These are phyloP conservation scores for Phalaenopsis hybrid DNA, from an alignment of 116 monocot species.

Conservation along the genomic window DNA sequence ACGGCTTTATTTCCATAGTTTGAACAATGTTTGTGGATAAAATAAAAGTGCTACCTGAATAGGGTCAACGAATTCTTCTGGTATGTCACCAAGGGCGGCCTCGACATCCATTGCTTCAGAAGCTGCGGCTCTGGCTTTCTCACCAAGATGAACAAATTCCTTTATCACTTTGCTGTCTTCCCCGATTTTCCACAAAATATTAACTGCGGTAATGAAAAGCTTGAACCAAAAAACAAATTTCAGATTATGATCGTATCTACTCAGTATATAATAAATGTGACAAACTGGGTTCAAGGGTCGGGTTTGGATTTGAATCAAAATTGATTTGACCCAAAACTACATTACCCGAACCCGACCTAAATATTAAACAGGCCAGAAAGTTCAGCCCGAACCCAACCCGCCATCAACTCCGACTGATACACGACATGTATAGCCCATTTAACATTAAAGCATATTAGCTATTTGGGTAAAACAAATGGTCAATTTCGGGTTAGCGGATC, in stretches of 20 bases:
- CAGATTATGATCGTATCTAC: conserved; percentile 10
- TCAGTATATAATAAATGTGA: background rate
- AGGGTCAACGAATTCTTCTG: conserved; percentile 96
- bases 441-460: no score
- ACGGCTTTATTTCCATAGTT: background rate
- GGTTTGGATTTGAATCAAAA: no score
- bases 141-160: conserved; percentile 78
- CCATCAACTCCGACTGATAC: no score
- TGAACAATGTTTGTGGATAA: background rate
- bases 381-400: no score
- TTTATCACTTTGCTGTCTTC: conserved; percentile 63
- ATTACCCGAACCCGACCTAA: no score
- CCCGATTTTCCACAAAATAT: conserved; percentile 81
- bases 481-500: no score
- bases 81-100: conserved; percentile 89
- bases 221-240: conserved; percentile 26
- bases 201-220: conserved; percentile 76
- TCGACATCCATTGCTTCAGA: conserved; percentile 92
- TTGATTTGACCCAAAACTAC: no score
- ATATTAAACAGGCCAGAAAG: no score
- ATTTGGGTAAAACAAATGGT: no score
- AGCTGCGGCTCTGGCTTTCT: conserved; percentile 70
- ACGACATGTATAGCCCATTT: no score
- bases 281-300: no score
- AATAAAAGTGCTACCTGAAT: conserved; percentile 59